Percentiles rank a stretch among this genome's conserved stretches.
These are phyloP conservation scores for Mycena galopus DNA, from an alignment of 768 basidiomycete species.

Conservation along the genomic window DNA sequence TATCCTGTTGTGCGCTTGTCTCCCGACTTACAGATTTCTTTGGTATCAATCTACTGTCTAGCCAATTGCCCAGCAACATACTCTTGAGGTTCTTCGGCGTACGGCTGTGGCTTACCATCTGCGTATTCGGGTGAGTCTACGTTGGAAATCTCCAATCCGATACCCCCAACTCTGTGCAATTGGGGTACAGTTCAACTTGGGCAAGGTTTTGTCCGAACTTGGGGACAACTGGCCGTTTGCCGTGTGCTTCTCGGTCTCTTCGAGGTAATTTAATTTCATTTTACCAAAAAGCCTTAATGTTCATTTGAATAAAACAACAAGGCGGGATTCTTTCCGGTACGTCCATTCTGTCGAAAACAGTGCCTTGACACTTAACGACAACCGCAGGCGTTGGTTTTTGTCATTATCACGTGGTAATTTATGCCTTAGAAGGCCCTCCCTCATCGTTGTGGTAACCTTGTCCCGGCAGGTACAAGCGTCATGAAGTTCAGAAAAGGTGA, in stretches of 20 bases:
- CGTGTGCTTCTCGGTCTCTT: slow-evolving; percentile 13
- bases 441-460: slow-evolving; percentile 10
- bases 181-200: slow-evolving; percentile 12
- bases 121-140: neutral
- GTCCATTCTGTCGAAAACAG: neutral
- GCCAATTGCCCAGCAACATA: slow-evolving; percentile 17
- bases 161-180: neutral
- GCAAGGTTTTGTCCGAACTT: slow-evolving; percentile 13
- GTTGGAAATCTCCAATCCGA: neutral
- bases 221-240: slow-evolving; percentile 9
- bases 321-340: slow-evolving; percentile 21
- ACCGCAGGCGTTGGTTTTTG: slow-evolving; percentile 13
- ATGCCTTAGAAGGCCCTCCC: neutral
- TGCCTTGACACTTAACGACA: neutral
- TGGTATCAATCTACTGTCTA: neutral
- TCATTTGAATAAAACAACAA: neutral
- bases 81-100: slow-evolving; percentile 13
- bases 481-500: slow-evolving; percentile 16
- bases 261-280: slow-evolving; percentile 2
- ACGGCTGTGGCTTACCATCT: neutral
- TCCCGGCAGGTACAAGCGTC: slow-evolving; percentile 18
- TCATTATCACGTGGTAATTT: slow-evolving; percentile 24
- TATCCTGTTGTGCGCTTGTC: slow-evolving; percentile 10
- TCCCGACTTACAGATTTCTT: neutral
- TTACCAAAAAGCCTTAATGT: neutral